Evolutionary conservation across 495 filamentous ascomycete species (phyloP), one percentile per base, ranked within the genome.

Genomic region (Neurospora sp.): DNA sequence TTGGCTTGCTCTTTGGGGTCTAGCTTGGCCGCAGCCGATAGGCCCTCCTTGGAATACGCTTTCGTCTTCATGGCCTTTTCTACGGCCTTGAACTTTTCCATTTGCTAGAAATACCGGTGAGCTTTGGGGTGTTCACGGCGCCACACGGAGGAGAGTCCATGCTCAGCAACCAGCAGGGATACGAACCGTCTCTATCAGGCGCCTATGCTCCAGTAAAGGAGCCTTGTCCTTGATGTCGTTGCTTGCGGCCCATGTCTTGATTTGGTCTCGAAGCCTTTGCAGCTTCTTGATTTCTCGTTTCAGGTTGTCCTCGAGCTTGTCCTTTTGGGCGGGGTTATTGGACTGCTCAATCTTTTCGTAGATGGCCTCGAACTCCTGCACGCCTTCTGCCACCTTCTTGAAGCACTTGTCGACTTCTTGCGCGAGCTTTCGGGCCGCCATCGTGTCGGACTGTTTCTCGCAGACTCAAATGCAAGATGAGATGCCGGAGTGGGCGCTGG

Each of bases 31-130:
- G 93, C 93, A 68, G 94, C 91, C 59, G 91, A 93, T 65, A 99
- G 83, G 42, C 96, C 96, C 83, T 98, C 96, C 87, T 99, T 98
- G 45, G 96, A 98, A 82, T 97, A 99, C 72, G 96, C 95, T 83
- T 99, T 99, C 68, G 96, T 99, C 85, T 99, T 99, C 95, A 99
- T 98, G 81, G 97, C 96, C 85, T 99, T 99, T 84, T 99, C 96
- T n/a, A 99, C 96, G 35, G 94, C 94, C 86, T 99, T 99, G 89
- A 99, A 99, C 77, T 92, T 93, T 83, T 99, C 96, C 96, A 99
- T 99, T 90, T 97, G 93, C 96, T 98, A 83, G 77, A 81, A 81
- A 70, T 71, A 65, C 39, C 69, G 68, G 75, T 72, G 42, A 75
- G 77, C 68, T 73, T 44, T 70, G 69, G 76, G 44, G 6, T 37